phyloP scores from a whole-genome alignment of 139 green algal species.

The Chlamydomonas sphaeroides region DNA sequence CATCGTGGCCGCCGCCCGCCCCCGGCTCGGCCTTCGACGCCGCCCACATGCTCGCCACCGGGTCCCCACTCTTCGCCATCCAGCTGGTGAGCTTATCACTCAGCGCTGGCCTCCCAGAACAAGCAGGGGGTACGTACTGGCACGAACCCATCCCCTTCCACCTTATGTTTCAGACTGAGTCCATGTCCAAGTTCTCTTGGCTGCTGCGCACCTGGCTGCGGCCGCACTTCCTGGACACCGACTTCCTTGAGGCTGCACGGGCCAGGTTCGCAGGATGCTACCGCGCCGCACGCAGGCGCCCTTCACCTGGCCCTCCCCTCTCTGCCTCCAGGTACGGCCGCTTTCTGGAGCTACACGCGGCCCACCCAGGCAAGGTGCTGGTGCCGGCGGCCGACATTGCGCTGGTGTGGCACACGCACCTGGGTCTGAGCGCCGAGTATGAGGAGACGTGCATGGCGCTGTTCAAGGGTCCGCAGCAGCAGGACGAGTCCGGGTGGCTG shows the following conservation, averaged over 20 bases:
- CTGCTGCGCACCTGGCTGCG: constrained; percentile 7
- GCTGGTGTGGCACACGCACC: constrained; percentile 24
- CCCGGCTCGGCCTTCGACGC: background rate
- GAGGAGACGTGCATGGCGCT: background rate
- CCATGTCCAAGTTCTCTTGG: background rate
- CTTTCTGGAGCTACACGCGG: background rate
- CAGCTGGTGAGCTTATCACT: background rate
- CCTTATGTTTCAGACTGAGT: background rate
- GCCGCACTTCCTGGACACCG: background rate
- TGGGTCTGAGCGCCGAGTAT: constrained; percentile 11
- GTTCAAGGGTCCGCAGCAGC: background rate
- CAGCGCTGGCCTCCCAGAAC: too few species aligned
- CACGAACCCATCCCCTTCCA: too few species aligned
- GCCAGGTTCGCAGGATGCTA: background rate
- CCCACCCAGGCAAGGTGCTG: background rate
- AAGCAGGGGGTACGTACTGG: too few species aligned
- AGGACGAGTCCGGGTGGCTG: background rate
- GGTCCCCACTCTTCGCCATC: background rate
- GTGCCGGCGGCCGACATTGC: constrained; percentile 23
- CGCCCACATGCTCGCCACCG: too few species aligned
- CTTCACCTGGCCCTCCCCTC: too few species aligned
- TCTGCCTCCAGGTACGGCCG: background rate
- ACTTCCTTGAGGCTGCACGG: background rate
- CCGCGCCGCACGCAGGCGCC: too few species aligned
- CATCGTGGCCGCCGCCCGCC: background rate